Evolutionary conservation across 2,329 filamentous ascomycete species (phyloP), one percentile per base, ranked within the genome.

Genomic region (Pseudophaeomoniella oleicola): DNA sequence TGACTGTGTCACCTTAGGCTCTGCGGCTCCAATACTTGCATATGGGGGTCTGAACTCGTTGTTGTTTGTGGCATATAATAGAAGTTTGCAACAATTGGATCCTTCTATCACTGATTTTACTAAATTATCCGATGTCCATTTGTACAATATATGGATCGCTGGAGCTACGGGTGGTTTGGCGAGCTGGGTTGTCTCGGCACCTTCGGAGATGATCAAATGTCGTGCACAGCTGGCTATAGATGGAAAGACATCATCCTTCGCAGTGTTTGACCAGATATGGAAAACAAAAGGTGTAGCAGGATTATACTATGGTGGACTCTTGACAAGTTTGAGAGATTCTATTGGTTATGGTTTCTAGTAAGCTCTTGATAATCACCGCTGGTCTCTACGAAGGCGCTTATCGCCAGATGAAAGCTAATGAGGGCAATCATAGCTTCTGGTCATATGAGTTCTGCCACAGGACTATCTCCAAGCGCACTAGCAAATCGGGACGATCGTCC

Each of bases 271-370:
- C 36, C 64, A 74, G 15, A 72, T 84, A 16, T 62, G 76, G 49
- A 64, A 57, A 22, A 60, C 54, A 1, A 74, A 79, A 3, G 65
- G 78, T 0, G 38, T 84, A 3, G 65, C 68, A 29, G 87, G 86
- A 0, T 58, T 94, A 15, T 94, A 93, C 53, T 71, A 77, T 42
- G 88, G 86, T 14, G 88, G 88, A 14, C 66, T 63, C 1, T 75
- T 94, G 12, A 96, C 88, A 1, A 83, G 80, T 37, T 53, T 88
- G 30, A 70, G 88, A 35, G 88, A 96, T 58, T 79, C 80, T 39
- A 72, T 94, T 38, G 88, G 88, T n/a, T 96, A 94, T 59, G 88
- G 87, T 0, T 94, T 94, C 57, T 96, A 94, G 71, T 75, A 64
- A 27, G 22, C 22, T 27, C n/a, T 49, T 68, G 51, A 37, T 32